Evolutionary conservation across 305 asterid species (phyloP), one percentile per base, ranked within the genome.

Genomic region (Fraxinus velutina): DNA sequence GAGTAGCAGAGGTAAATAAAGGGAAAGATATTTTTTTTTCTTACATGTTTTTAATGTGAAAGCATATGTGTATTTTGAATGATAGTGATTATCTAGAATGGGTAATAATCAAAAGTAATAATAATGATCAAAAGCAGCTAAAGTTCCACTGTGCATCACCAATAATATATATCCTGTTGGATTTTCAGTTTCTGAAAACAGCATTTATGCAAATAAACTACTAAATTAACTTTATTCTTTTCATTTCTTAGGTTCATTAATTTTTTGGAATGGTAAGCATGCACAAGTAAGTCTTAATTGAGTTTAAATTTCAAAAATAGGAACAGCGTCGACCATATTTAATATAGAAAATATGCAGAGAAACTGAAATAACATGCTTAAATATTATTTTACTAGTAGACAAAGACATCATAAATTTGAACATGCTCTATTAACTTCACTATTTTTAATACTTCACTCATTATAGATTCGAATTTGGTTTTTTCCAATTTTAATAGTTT

Each of bases 1-100:
- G 97, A 78, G 84, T 96, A 86, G 99, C 98, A 60, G 99, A 96
- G 97, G 99, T 96, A 88, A 89, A 86, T 79, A 62, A 21, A 76
- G 13, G 29, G 73, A 12, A 6, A 64, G 6, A 80, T 50, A 13
- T 22, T 29, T 42, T 79, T 1, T 42, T 13, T 15, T 30, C 13
- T 29, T 55, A 21, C 32, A 57, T 75, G 57, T 47, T 29, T 78
- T 33, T 50, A 57, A 19, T 57, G 68, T 19, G 68, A 17, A 57
- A 19, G 22, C 64, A 52, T 4, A 4, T 17, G 2, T n/a, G 6
- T 70, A 34, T 55, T 8, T 83, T 22, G 64, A 30, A 47, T 42
- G 21, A 39, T 52, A 10, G 42, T 50, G 19, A 37, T 83, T 52
- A 66, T 30, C 17, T 75, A 17, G 33, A 30, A 68, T 52, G 44